Conservation (phyloP, 352 stramenopile genomes). For the Phytophthora crassamura region DNA sequence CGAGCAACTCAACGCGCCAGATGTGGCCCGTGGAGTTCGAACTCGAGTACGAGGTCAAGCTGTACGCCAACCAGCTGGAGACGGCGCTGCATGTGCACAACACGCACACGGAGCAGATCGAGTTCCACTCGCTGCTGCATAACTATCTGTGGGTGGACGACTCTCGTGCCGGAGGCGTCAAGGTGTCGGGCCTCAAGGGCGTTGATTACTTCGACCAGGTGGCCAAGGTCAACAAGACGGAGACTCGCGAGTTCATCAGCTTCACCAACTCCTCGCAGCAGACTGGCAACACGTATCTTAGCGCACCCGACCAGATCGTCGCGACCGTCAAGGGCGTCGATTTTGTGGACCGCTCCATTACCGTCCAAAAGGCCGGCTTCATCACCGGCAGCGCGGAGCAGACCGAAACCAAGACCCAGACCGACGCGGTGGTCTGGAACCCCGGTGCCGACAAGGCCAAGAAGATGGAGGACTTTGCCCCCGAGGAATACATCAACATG, state of each 20-base stretch:
- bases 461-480: slow-evolving; percentile 93
- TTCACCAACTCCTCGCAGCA: slow-evolving; percentile 53
- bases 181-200: slow-evolving; percentile 87
- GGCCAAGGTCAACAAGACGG: slow-evolving; percentile 58
- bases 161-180: slow-evolving; percentile 53
- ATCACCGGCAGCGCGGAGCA: slow-evolving; percentile 39
- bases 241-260: slow-evolving; percentile 63
- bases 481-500: slow-evolving; percentile 95
- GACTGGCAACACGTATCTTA: slow-evolving; percentile 88
- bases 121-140: slow-evolving; percentile 95
- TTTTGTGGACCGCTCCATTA: slow-evolving; percentile 59
- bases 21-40: slow-evolving; percentile 65
- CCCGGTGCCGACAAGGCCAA: slow-evolving; percentile 92
- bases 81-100: slow-evolving; percentile 90
- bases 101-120: slow-evolving; percentile 75
- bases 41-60: slow-evolving; percentile 74
- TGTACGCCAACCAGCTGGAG: slow-evolving; percentile 64
- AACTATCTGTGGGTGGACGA: slow-evolving; percentile 93
- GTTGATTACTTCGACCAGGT: slow-evolving; percentile 91
- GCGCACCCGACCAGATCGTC: slow-evolving; percentile 62
- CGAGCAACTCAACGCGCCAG: slow-evolving; percentile 36
- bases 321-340: slow-evolving; percentile 60
- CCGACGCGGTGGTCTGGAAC: slow-evolving; percentile 93
- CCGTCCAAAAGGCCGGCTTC: slow-evolving; percentile 67
- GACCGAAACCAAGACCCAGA: slow-evolving; percentile 35